Base-by-base conservation (phyloP, 208 protist species). In the Trichomonas gallinae region DNA sequence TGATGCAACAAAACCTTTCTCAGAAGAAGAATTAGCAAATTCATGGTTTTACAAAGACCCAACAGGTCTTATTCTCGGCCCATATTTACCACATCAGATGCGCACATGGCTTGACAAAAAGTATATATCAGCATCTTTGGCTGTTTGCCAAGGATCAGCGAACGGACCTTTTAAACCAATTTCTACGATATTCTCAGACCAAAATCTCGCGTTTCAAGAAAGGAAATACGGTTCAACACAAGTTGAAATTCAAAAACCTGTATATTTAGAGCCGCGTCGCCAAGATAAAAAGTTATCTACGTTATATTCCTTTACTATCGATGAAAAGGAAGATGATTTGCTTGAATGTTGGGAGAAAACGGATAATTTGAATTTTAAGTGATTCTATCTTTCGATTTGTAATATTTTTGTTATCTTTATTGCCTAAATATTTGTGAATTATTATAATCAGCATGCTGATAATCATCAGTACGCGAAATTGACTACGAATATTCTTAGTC, bases 1-100 rank as follows among this genome's bases (percentile, higher is more conserved):
- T 34, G 40, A 89, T n/a, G 15, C 17, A 11, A n/a, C 87, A 51
- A n/a, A 93, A 44, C 11, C 42, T 38, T 42, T 48, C n/a, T 44
- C 87, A 38, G 87, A 93, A 58, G 87, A 93, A 93, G 87, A 93
- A n/a, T 93, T 93, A 58, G 38, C 34, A 4, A 34, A 42, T 44
- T 44, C n/a, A 38, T 93, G 87, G 87, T 93, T 48, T 51, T 93
- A 93, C 31, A 93, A 93, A 38, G 87, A 93, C 38, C 87, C 87
- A 2, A 34, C 44, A 15, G 87, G 45, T 51, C 34, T 15, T 15
- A 36, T 93, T 51, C 40, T 93, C 34, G 87, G 87, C 1, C 87
- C 87, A 51, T 93, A 93, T 93, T 8, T 44, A n/a, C 44, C 87
- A 1, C 40, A 51, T 17, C 40, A 48, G 45, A 93, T 93, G 87